Conservation (phyloP, 495 filamentous ascomycete genomes). For the Daldinia childiae region DNA sequence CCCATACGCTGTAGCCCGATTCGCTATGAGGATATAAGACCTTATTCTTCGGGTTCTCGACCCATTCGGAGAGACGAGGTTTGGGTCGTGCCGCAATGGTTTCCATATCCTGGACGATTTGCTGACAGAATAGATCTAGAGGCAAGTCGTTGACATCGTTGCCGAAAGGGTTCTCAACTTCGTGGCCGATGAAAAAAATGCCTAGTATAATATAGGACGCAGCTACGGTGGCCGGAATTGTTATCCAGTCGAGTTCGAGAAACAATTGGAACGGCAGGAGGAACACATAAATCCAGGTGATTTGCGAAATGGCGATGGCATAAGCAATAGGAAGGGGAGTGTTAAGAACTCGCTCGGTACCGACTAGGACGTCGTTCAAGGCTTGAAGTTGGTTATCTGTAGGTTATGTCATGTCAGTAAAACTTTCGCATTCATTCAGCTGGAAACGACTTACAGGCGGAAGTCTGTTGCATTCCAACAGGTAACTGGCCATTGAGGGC, state of each 20-base stretch:
- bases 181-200: constrained; percentile 83
- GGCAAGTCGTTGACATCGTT: constrained; percentile 88
- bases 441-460: constrained; percentile 46
- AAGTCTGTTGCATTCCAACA: constrained; percentile 59
- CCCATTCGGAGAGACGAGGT: constrained; percentile 66
- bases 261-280: constrained; percentile 87
- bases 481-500: constrained; percentile 64
- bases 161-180: constrained; percentile 92
- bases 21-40: constrained; percentile 74
- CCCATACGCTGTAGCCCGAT: constrained; percentile 68
- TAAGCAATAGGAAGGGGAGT: constrained; percentile 88
- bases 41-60: constrained; percentile 65
- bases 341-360: constrained; percentile 82
- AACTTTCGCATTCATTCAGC: not conserved
- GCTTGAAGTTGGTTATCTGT: constrained; percentile 61
- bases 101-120: constrained; percentile 77
- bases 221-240: constrained; percentile 84
- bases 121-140: constrained; percentile 77
- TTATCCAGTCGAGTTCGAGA: constrained; percentile 69
- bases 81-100: constrained; percentile 69
- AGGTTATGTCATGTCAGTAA: constrained; percentile 21
- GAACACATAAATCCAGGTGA: constrained; percentile 87
- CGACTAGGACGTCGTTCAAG: constrained; percentile 77
- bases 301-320: constrained; percentile 84
- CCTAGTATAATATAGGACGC: constrained; percentile 89